A percentile compares a stretch with the other conserved stretches of the same genome.
phyloP scores from a whole-genome alignment of 1,284 basidiomycete species.

The Earliella scabrosa region DNA sequence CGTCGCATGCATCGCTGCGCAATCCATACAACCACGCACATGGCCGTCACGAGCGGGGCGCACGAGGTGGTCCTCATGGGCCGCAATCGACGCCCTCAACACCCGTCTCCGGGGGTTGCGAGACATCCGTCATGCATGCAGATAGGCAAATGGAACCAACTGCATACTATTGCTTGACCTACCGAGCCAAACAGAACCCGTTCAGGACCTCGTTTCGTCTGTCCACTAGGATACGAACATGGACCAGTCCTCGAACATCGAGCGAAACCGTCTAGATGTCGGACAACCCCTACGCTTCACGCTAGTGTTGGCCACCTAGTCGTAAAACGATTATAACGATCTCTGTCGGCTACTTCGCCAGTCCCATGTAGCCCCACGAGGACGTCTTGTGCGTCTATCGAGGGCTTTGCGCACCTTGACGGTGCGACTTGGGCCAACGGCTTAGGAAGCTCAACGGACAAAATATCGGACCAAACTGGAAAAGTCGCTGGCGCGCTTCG shows the following conservation, averaged over 20 bases:
- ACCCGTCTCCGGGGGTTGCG: constrained; percentile 24
- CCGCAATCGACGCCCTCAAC: constrained; percentile 24
- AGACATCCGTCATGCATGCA: constrained; percentile 28
- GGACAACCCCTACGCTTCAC: neutral
- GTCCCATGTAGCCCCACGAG: constrained; percentile 22
- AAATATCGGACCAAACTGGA: constrained; percentile 4
- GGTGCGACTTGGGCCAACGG: constrained; percentile 16
- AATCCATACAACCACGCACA: constrained; percentile 13
- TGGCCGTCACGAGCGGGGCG: constrained; percentile 27
- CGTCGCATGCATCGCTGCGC: constrained; percentile 4
- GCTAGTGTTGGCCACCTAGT: neutral
- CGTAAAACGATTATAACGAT: constrained; percentile 2
- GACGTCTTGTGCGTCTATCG: constrained; percentile 21
- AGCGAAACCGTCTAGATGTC: neutral
- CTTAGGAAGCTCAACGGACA: constrained; percentile 16
- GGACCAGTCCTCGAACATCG: too few species aligned
- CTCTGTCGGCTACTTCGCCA: constrained; percentile 14
- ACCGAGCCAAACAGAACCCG: neutral
- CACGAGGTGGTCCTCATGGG: constrained; percentile 24
- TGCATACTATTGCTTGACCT: constrained; percentile 5
- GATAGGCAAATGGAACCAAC: constrained; percentile 29
- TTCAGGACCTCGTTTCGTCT: neutral
- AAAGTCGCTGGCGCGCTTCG: constrained; percentile 21
- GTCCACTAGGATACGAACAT: neutral
- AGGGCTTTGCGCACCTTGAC: constrained; percentile 14